Percentiles rank a stretch among this genome's conserved stretches.
These are phyloP conservation scores for Acorus gramineus DNA, from an alignment of 106 monocot species.

Conservation along the genomic window DNA sequence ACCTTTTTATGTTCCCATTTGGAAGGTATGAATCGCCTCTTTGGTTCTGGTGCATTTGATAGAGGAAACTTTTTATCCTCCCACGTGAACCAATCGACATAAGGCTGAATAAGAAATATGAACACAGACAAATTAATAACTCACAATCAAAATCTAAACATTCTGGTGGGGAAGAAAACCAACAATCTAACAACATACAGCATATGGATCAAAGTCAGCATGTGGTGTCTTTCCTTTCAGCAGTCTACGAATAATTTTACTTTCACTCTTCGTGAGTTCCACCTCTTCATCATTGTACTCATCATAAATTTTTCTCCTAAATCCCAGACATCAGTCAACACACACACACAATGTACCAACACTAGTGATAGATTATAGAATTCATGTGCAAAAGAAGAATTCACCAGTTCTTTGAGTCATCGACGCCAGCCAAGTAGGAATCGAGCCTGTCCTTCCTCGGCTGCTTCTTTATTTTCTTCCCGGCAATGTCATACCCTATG, in stretches of 20 bases:
- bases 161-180: too few species aligned
- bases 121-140: constrained; percentile 1
- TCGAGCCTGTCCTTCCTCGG: constrained; percentile 68
- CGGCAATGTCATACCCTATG: constrained; percentile 78
- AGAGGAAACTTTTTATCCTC: constrained; percentile 88
- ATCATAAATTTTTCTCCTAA: constrained; percentile 93
- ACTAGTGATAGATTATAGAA: not conserved
- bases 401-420: constrained; percentile 84
- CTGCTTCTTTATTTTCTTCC: constrained; percentile 85
- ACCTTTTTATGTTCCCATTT: constrained; percentile 98
- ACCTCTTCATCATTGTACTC: constrained; percentile 98
- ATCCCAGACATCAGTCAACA: not conserved
- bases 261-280: constrained; percentile 76
- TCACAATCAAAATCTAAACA: constrained; percentile 4
- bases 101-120: constrained; percentile 38
- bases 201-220: constrained; percentile 76
- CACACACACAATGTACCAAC: not conserved
- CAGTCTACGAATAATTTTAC: constrained; percentile 49
- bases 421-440: constrained; percentile 66
- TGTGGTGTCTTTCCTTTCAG: constrained; percentile 78
- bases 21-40: constrained; percentile 90
- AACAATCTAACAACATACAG: constrained; percentile 28
- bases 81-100: constrained; percentile 95
- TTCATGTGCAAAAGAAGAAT: not conserved
- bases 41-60: constrained; percentile 97